phyloP scores from a whole-genome alignment of 164 flowering plant genomes.

The Magnolia changhungtana region DNA sequence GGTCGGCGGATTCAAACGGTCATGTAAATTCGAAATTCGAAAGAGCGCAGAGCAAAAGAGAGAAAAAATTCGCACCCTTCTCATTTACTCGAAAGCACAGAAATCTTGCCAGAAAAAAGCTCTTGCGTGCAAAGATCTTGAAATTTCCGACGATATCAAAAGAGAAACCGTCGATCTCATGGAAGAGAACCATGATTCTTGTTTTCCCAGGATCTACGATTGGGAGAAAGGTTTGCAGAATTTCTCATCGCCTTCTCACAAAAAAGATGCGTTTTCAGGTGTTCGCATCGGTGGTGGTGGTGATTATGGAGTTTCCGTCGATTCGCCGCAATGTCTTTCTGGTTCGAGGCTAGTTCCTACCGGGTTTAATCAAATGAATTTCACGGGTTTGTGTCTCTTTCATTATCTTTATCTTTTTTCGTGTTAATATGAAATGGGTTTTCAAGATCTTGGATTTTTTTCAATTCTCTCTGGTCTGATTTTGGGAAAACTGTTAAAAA shows the following conservation, averaged over 20 bases:
- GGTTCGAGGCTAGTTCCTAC: constrained; percentile 48
- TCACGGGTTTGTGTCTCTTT: constrained; percentile 35
- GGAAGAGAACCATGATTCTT: constrained; percentile 29
- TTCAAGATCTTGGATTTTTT: constrained; percentile 5
- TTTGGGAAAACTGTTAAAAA: background rate
- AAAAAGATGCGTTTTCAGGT: constrained; percentile 15
- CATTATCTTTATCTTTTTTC: background rate
- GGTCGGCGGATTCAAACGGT: constrained; percentile 32
- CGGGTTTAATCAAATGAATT: constrained; percentile 41
- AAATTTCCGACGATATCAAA: background rate
- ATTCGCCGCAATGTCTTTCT: constrained; percentile 56
- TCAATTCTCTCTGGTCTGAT: background rate
- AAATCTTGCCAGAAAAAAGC: background rate
- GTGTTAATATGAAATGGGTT: background rate
- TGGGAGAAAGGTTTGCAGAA: constrained; percentile 26
- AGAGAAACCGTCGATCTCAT: constrained; percentile 16
- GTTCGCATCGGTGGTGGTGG: constrained; percentile 21
- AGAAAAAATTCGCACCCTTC: background rate
- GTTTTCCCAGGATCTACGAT: constrained; percentile 25
- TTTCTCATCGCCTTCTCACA: constrained; percentile 3
- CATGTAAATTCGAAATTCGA: constrained; percentile 32
- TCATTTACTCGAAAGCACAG: constrained; percentile 1
- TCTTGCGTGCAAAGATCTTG: background rate
- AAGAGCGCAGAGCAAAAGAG: constrained; percentile 1
- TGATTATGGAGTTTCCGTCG: constrained; percentile 27